Percentiles rank a stretch among this genome's conserved stretches.
Conservation (phyloP, 1,284 basidiomycete species). For the Boletellus deceptivus region DNA sequence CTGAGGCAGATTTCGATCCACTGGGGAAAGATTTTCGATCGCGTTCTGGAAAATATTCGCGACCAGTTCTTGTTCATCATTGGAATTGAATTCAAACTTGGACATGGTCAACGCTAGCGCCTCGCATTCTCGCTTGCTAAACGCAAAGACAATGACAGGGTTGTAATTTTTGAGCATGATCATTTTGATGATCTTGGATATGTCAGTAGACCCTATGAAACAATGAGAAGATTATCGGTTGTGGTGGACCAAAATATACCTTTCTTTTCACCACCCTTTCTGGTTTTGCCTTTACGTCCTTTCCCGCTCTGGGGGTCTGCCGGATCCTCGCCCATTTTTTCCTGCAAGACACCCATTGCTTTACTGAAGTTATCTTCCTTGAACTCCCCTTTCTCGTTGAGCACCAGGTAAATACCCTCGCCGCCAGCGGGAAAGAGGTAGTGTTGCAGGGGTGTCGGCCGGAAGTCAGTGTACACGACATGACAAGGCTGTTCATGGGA, state of each 20-base stretch:
- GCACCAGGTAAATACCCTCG: conserved; percentile 96
- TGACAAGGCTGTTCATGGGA: conserved; percentile 98
- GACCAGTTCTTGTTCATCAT: conserved; percentile 91
- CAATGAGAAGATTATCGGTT: conserved; percentile 6
- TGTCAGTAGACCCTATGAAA: conserved; percentile 79
- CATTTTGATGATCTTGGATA: conserved; percentile 98
- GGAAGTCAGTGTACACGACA: conserved; percentile 98
- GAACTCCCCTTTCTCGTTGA: conserved; percentile 97
- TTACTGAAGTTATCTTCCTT: conserved; percentile 97
- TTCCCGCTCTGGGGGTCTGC: conserved; percentile 79
- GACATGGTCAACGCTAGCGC: conserved; percentile 87
- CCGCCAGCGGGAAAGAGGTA: conserved; percentile 97
- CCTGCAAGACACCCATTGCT: conserved; percentile 93
- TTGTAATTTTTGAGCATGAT: conserved; percentile 99
- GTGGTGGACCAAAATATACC: conserved; percentile 42
- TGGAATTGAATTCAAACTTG: conserved; percentile 95
- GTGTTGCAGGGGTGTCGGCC: conserved; percentile 96
- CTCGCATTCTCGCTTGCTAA: conserved; percentile 98
- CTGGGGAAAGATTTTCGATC: conserved; percentile 84
- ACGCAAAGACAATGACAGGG: conserved; percentile 98
- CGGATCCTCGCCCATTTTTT: conserved; percentile 89
- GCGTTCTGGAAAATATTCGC: conserved; percentile 93
- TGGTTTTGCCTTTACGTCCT: conserved; percentile 86
- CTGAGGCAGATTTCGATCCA: conserved; percentile 91
- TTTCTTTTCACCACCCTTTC: conserved; percentile 90